Conservation (phyloP, 257 asterid species). For the Solanum sitiens region DNA sequence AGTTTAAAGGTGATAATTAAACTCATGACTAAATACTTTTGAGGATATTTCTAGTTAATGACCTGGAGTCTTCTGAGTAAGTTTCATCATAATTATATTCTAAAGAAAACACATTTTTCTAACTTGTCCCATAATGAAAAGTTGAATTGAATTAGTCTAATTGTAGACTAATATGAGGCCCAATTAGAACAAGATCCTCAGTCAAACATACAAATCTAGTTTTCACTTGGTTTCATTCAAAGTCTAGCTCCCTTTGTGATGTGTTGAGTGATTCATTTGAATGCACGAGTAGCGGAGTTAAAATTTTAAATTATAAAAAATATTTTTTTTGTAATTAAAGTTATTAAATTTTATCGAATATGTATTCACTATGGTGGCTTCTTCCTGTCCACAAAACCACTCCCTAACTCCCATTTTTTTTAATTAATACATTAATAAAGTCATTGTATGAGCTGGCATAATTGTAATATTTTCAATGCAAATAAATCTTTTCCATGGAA, state of each 20-base stretch:
- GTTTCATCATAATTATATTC: neutral
- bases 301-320: neutral
- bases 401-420: neutral
- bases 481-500: neutral
- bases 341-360: neutral
- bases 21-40: neutral
- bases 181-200: neutral
- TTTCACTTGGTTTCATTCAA: neutral
- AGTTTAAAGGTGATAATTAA: neutral
- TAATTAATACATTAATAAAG: neutral
- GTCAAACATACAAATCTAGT: neutral
- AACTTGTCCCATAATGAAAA: neutral
- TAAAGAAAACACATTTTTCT: neutral
- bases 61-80: neutral
- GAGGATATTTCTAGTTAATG: neutral
- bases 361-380: neutral
- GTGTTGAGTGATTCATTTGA: neutral
- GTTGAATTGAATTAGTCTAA: neutral
- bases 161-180: neutral
- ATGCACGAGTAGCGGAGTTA: fast-evolving
- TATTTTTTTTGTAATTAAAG: no score
- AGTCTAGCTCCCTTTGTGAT: neutral
- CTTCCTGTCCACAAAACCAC: neutral
- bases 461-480: neutral
- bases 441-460: neutral